Conservation (phyloP, 139 green algal species). For the Coelastrella sp. region DNA sequence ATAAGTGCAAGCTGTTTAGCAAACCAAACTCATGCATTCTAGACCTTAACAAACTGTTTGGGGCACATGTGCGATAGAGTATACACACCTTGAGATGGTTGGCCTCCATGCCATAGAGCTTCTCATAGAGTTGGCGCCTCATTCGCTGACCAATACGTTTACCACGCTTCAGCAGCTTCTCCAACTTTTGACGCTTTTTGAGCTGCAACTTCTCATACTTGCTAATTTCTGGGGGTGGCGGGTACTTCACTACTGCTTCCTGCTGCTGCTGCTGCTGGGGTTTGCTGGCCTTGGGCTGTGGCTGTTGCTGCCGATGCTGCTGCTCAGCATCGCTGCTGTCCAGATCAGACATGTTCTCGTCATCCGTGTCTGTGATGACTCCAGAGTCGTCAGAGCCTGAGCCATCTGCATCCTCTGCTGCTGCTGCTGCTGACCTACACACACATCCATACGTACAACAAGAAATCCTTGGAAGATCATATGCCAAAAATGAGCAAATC, state of each 20-base stretch:
- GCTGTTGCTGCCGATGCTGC: conserved; percentile 4
- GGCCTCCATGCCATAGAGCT: conserved; percentile 53
- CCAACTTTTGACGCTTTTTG: conserved; percentile 16
- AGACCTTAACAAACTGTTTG: too few relatives aligned
- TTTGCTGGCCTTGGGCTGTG: neutral
- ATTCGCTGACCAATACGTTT: conserved; percentile 71
- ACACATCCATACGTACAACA: too few relatives aligned
- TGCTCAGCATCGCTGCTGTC: neutral
- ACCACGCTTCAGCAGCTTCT: conserved; percentile 50
- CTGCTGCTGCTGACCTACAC: conserved; percentile 10
- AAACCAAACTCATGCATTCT: too few relatives aligned
- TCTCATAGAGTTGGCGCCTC: conserved; percentile 58
- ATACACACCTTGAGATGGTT: conserved; percentile 51
- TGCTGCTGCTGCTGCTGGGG: conserved; percentile 14
- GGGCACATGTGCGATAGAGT: neutral
- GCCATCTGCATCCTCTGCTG: neutral
- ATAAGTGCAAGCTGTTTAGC: too few relatives aligned
- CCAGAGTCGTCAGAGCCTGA: neutral
- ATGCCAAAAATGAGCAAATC: too few relatives aligned
- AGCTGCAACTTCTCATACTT: conserved; percentile 11
- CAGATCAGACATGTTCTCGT: neutral
- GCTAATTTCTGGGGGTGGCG: conserved; percentile 11
- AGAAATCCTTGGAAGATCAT: too few relatives aligned
- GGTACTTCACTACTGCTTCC: neutral
- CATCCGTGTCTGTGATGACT: neutral